A percentile compares a stretch with the other conserved stretches of the same genome.
phyloP scores from a whole-genome alignment of 2,329 filamentous ascomycete species.

The Pyrenochaeta sp. region DNA sequence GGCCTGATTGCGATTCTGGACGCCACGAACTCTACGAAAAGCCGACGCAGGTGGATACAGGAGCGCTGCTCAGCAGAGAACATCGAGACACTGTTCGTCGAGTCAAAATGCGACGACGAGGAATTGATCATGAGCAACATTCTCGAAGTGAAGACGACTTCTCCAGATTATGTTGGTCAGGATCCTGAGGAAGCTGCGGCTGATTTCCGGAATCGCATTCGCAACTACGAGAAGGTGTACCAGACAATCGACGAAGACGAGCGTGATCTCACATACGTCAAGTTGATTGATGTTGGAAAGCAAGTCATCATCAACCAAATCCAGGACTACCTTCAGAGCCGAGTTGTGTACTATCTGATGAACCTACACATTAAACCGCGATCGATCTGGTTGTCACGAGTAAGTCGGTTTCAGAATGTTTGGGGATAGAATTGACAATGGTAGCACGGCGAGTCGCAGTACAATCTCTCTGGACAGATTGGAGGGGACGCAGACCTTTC shows the following conservation, averaged over 20 bases:
- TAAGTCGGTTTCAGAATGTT: slow-evolving; percentile 56
- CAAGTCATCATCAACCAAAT: slow-evolving; percentile 99
- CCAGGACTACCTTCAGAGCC: slow-evolving; percentile 93
- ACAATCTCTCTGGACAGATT: slow-evolving; percentile 88
- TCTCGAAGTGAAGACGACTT: slow-evolving; percentile 94
- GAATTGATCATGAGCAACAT: slow-evolving; percentile 98
- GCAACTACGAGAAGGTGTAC: slow-evolving; percentile 97
- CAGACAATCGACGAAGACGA: slow-evolving; percentile 92
- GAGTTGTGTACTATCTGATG: slow-evolving; percentile 97
- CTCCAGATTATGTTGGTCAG: slow-evolving; percentile 91
- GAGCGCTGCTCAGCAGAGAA: slow-evolving; percentile 77
- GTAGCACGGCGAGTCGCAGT: slow-evolving; percentile 92
- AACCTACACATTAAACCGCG: slow-evolving; percentile 97
- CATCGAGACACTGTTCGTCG: slow-evolving; percentile 92
- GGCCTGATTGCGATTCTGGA: slow-evolving; percentile 94
- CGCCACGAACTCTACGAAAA: slow-evolving; percentile 94
- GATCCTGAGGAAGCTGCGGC: slow-evolving; percentile 89
- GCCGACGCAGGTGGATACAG: slow-evolving; percentile 87
- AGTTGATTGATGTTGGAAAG: slow-evolving; percentile 94
- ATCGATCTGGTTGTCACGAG: slow-evolving; percentile 94
- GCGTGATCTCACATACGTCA: slow-evolving; percentile 88
- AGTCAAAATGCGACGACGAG: slow-evolving; percentile 96
- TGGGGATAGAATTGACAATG: slow-evolving; percentile 16
- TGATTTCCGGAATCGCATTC: slow-evolving; percentile 93
- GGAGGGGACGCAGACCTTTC: slow-evolving; percentile 92